Base-by-base conservation (phyloP, 2,329 filamentous ascomycete genomes). In the Colletotrichum destructivum region DNA sequence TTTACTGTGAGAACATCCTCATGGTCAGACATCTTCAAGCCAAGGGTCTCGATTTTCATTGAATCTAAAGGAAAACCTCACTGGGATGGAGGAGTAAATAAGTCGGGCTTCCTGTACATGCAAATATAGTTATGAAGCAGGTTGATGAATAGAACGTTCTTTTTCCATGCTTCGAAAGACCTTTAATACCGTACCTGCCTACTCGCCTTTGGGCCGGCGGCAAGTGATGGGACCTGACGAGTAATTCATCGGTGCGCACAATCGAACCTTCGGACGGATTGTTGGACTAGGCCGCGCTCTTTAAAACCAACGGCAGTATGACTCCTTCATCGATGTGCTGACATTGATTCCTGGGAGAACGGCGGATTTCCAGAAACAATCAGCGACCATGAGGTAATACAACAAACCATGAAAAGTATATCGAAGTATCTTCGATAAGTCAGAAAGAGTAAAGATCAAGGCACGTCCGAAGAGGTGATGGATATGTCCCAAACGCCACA, bases 401-500 rank as follows among this genome's bases (percentile, higher is more conserved):
- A 2, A n/a, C 35, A 40, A n/a, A 12, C 11, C 13, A 35, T 42
- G 15, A 4, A 12, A 15, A 57, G 12, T 21, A 12, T 18, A 13
- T 16, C 6, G 18, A 42, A n/a, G 5, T 44, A 18, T 13, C 13
- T 23, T 42, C 15, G 26, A 18, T 6, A 42, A 9, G 13, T 15
- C n/a, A n/a, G n/a, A 11, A 7, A 9, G 12, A 21, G 21, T 8
- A 11, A 46, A 9, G 35, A 31, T 31, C 9, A 42, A 42, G 26
- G 21, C 61, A 55, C 65, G 23, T 52, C 49, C 11, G 31, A 72
- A 44, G 46, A 69, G 35, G 46, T 54, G 59, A 59, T 72, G 54
- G 40, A 69, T 72, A 64, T 69, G 69, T 69, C 69, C 69, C 59
- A 57, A 72, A 72, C 69, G 69, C 69, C 69, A 44, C 26, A 56